Base-by-base conservation (phyloP, 2,329 filamentous ascomycete species). In the Alternaria sp. region DNA sequence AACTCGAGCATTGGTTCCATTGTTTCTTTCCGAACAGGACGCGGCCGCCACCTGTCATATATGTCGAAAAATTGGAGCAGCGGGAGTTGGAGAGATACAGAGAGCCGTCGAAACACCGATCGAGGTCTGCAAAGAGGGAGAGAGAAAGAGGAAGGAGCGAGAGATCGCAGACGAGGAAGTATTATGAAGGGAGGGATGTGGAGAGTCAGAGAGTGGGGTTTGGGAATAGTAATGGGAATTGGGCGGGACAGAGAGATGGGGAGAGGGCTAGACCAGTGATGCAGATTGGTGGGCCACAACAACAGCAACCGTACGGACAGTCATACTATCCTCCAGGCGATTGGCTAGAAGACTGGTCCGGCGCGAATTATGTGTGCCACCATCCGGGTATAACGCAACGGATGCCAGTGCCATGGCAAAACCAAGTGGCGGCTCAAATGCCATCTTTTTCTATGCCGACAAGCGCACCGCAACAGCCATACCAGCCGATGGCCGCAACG, bases 1-100 rank as follows among this genome's bases (percentile, higher is more conserved):
- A 70, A 21, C 25, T 77, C 3, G 65, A 65, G 28, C 61, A 67
- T 11, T 75, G 68, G 64, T 63, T 73, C 26, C 62, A 68, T 9
- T 3, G 55, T 1, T 12, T 66, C 3, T 57, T 46, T 13, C 52
- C 57, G 5, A 44, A 26, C 2, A 12, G 28, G 15, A 43, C 19
- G 6, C 19, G 46, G n/a, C 52, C 19, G 26, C 45, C 55, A 6
- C 12, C 40, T 7, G 60, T 52, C 17, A 44, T 58, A 7, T 51
- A 61, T 30, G 57, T 56, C 1, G 61, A 55, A 19, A 52, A 61
- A 3, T 36, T 19, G 25, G 46, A 59, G 11, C 62, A 46, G 21
- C 53, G 57, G 17, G 62, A 40, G 4, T 40, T 3, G 9, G 9
- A 10, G 5, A 17, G 36, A 6, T 40, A 40, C 36, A 8, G 36